phyloP scores from a whole-genome alignment of 345 rosid species.

The Salix caprea region DNA sequence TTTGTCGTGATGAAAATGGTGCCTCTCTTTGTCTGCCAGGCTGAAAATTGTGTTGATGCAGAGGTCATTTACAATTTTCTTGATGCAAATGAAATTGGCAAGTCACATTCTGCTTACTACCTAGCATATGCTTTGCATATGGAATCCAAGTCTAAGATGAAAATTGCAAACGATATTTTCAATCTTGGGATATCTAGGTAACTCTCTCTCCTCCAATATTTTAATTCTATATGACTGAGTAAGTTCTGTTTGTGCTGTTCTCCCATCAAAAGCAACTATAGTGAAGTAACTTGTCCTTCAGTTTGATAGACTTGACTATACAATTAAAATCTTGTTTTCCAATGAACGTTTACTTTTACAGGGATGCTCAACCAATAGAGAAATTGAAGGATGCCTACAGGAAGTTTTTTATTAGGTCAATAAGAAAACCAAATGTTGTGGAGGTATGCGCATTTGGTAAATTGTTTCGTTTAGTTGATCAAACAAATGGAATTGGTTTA shows the following conservation, averaged over 20 bases:
- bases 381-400: slow-evolving; percentile 73
- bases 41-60: slow-evolving; percentile 72
- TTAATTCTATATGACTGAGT: background rate
- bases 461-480: background rate
- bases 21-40: slow-evolving; percentile 37
- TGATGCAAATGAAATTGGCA: slow-evolving; percentile 77
- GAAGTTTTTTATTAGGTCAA: slow-evolving; percentile 66
- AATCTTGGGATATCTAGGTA: slow-evolving; percentile 71
- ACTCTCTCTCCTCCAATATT: slow-evolving; percentile 1
- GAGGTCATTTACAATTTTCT: slow-evolving; percentile 74
- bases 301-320: background rate
- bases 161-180: slow-evolving; percentile 71
- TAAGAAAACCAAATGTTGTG: slow-evolving; percentile 40
- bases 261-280: background rate
- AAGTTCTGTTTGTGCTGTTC: background rate
- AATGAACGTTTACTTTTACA: slow-evolving; percentile 16
- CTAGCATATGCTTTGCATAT: slow-evolving; percentile 61
- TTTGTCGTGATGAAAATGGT: background rate
- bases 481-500: slow-evolving; percentile 1
- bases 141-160: slow-evolving; percentile 74
- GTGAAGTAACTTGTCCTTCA: background rate
- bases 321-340: background rate
- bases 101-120: slow-evolving; percentile 58
- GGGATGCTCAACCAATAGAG: slow-evolving; percentile 72
- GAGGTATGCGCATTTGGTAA: slow-evolving; percentile 40